These are phyloP conservation scores for Nigrograna mackinnonii DNA, from an alignment of 2,329 filamentous ascomycete genomes.

Conservation along the genomic window DNA sequence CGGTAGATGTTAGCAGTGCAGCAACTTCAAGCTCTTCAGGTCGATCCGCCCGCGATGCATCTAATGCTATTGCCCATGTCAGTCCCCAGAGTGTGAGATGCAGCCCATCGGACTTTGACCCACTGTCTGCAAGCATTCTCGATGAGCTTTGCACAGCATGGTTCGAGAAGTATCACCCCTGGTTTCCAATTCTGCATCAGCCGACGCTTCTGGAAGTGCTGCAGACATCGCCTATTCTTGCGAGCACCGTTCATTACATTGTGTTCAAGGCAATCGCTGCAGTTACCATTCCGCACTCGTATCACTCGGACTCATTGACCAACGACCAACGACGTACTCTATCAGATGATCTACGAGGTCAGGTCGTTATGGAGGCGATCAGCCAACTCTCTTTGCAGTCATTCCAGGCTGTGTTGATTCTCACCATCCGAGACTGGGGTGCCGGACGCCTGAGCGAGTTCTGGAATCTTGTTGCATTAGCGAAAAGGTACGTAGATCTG, in stretches of 20 bases:
- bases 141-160: constrained; percentile 31
- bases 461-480: constrained; percentile 38
- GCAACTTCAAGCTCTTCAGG: constrained; percentile 8
- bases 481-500: constrained; percentile 25
- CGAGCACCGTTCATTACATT: constrained; percentile 27
- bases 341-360: constrained; percentile 24
- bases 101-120: constrained; percentile 15
- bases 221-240: constrained; percentile 10
- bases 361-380: constrained; percentile 31
- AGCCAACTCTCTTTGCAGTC: constrained; percentile 29
- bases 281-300: constrained; percentile 29
- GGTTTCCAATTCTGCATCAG: constrained; percentile 40
- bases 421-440: constrained; percentile 33
- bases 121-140: constrained; percentile 12
- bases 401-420: constrained; percentile 35
- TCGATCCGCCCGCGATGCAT: constrained; percentile 7
- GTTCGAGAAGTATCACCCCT: constrained; percentile 42
- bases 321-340: constrained; percentile 18
- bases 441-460: constrained; percentile 32
- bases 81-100: constrained; percentile 5
- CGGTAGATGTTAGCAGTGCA: constrained; percentile 5
- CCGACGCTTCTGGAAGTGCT: constrained; percentile 21
- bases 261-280: constrained; percentile 33
- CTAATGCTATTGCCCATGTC: constrained; percentile 6
- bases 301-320: constrained; percentile 18